Evolutionary conservation across 768 basidiomycete genomes (phyloP), one percentile per base, ranked within the genome.

Genomic region (Boletales sp.): DNA sequence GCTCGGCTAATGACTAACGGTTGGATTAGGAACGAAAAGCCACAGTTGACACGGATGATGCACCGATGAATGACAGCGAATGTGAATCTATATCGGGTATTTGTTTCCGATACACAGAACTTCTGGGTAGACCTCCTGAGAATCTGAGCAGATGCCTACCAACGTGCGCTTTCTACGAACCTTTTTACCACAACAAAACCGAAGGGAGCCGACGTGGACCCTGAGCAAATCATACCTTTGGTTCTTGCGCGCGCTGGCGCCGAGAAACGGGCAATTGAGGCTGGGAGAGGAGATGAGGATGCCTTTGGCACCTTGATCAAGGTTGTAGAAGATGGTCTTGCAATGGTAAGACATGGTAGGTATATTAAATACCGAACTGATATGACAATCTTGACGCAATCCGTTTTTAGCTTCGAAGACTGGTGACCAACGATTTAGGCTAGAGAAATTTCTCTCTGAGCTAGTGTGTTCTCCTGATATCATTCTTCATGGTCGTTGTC

Each of bases 371-470:
- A 36, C 29, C 18, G 24, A 27, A 9, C 4, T 24, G 10, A 31
- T 32, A 37, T 2, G 43, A 34, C 10, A 32, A 1, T 29, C 19
- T 52, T 51, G 14, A 54, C 11, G 21, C 10, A 30, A 38, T 29
- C 47, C 17, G 8, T 45, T 44, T 46, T 39, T 54, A 89, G 86
- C 78, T 29, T 80, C 81, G 0, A 76, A 79, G 52, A 64, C 71
- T 4, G 91, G 92, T 3, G 95, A 97, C 67, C 73, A 84, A 3
- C 80, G 82, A 39, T 71, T 90, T 43, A 80, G 87, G 41, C 69
- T 97, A 29, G 94, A 99, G 65, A 93, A 87, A 58, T 91, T 84
- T 63, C 73, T 94, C 15, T 77, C 85, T 36, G 78, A 80, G 40
- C 71, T 90, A 43, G 94, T 95, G 61, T 54, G 88, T 76, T 7